Conservation (phyloP, 257 asterid genomes). For the Vinca minor region DNA sequence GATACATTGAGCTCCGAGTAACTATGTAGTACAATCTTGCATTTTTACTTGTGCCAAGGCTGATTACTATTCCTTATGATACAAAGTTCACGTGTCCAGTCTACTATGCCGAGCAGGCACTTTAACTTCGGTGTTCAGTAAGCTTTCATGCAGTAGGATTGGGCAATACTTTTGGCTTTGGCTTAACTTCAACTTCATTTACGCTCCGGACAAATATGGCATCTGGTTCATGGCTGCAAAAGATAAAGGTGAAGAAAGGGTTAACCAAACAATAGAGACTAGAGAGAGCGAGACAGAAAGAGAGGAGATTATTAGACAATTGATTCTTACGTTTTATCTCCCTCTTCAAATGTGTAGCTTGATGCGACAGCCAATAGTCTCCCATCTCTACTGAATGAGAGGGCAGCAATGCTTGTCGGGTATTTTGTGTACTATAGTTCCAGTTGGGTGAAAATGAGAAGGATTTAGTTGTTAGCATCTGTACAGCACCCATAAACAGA, state of each 20-base stretch:
- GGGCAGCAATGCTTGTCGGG: slow-evolving; percentile 75
- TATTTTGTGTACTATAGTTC: slow-evolving; percentile 63
- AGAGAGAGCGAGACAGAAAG: slow-evolving; percentile 1
- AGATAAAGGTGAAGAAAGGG: slow-evolving; percentile 1
- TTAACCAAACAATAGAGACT: background rate
- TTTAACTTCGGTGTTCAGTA: background rate
- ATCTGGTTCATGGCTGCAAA: slow-evolving; percentile 84
- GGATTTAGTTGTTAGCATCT: background rate
- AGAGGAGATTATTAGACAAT: background rate
- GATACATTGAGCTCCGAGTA: background rate
- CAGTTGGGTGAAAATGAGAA: slow-evolving; percentile 8
- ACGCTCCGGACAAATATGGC: slow-evolving; percentile 71
- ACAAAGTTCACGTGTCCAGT: background rate
- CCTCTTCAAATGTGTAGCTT: slow-evolving; percentile 90
- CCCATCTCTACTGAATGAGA: slow-evolving; percentile 91
- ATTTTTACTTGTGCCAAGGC: slow-evolving; percentile 9
- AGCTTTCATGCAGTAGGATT: slow-evolving; percentile 42
- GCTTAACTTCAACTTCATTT: slow-evolving; percentile 90
- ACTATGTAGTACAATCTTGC: slow-evolving; percentile 2
- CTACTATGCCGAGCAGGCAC: slow-evolving; percentile 7
- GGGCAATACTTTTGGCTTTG: slow-evolving; percentile 72
- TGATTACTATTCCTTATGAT: background rate
- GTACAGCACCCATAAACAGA: background rate
- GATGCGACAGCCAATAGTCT: slow-evolving; percentile 82
- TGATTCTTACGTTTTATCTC: slow-evolving; percentile 62